Evolutionary conservation across 2,329 filamentous ascomycete genomes (phyloP), one percentile per base, ranked within the genome.

Genomic region (Lachnellula occidentalis): DNA sequence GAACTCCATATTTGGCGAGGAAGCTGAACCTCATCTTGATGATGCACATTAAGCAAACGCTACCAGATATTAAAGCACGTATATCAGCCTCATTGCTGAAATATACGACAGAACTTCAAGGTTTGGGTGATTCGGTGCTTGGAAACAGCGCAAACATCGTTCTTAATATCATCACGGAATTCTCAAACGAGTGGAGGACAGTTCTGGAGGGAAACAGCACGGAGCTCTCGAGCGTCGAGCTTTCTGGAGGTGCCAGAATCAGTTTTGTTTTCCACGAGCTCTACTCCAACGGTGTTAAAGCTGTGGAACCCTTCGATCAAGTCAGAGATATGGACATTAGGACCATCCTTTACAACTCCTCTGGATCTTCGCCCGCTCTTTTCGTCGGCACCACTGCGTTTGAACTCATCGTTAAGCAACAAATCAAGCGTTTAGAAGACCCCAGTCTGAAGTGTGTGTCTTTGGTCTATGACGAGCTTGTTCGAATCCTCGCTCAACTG

Each of bases 11-110:
- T 70, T 79, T 99, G 57, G 94, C 94, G 4, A 86, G 92, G 64
- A 99, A 99, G 76, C 83, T 99, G 57, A 99, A 99, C 74, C 79
- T 99, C 67, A 97, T 99, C 69, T 81, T 99, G 64, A 97, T 99
- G 92, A 99, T 99, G 94, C 94, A 99, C 78, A 99, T 99, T 78
- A 99, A 99, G 76, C 92, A 99, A 77, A 99, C 94, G 1, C 82
- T 99, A 14, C 94, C 94, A 41, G 94, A 99, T 70, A 99, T 99
- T 78, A 99, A 99, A 77, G 90, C 89, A 14, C 88, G 95, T 60
- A 99, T 99, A 65, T 83, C 88, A n/a, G 88, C 89, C 63, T 96
- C 92, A 14, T 78, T 99, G 57, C 87, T 92, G 70, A 99, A 99
- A 71, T 99, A 99, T 73, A 78, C 82, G 4, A 74, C 83, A 42